Base-by-base conservation (phyloP, 257 asterid genomes). In the Leptodermis oblonga region DNA sequence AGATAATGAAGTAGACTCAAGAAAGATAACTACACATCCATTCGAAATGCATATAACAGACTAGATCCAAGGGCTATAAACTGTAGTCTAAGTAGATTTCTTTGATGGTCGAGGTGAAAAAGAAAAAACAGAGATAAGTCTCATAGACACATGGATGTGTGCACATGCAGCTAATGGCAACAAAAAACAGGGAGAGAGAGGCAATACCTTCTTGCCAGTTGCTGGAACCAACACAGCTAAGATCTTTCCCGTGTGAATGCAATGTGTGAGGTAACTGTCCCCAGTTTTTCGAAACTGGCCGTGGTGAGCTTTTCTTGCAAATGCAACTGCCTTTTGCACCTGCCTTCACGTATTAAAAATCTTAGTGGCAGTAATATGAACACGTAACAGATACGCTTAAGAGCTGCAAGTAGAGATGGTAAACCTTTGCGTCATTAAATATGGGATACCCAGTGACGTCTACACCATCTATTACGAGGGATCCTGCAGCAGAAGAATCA, bases 211-310 rank as follows among this genome's bases (percentile, higher is more conserved):
- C 80, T 84, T 86, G 68, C 97, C 96, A 68, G 79, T 74, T 67
- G 97, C 70, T 48, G 98, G 96, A 80, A 92, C 92, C 83, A 92
- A 81, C 43, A 69, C 88, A 54, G 98, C 96, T 73, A 92, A 61
- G 9, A 90, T 88, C 65, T 87, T 90, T 63, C 88, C 98, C 0
- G 98, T 90, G 89, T 92, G 96, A 81, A 92, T 87, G 81, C 98
- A 92, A 82, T 92, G 98, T 52, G 95, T 85, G 72, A 92, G 61
- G 75, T 92, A 92, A 70, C 95, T 96, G n/a, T 92, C 97, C 64
- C 98, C 98, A n/a, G 97, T 92, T 85, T 79, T 90, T 66, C 98
- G 88, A 31, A 74, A 74, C 87, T 92, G 98, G 62, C 98, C 97
- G 52, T 88, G 79, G 83, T 92, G 98, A 78, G 98, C 97, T 74